phyloP scores from a whole-genome alignment of 345 rosid genomes.

The Eucalyptus camaldulensis region DNA sequence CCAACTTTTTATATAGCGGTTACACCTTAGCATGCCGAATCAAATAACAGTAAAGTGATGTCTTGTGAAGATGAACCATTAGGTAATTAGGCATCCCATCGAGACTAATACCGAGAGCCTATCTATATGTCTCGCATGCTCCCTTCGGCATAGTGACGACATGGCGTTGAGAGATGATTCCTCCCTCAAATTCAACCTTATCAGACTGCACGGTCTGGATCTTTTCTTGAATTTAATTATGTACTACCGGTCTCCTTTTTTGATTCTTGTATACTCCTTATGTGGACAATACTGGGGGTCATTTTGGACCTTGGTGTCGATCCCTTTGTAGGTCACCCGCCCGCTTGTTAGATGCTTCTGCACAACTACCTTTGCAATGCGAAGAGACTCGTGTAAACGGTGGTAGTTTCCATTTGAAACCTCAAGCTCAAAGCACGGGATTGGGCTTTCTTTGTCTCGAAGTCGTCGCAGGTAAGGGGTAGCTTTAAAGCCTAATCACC shows the following conservation, averaged over 20 bases:
- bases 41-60: neutral
- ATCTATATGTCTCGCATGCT: neutral
- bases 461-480: neutral
- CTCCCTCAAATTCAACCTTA: neutral
- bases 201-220: neutral
- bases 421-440: neutral
- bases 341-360: neutral
- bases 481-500: neutral
- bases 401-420: neutral
- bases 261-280: neutral
- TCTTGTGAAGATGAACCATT: neutral
- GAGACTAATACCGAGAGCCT: neutral
- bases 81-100: neutral
- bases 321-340: neutral
- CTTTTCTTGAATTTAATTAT: neutral
- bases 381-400: neutral
- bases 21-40: neutral
- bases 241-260: neutral
- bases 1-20: neutral
- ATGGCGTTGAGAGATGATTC: neutral
- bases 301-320: neutral
- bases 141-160: neutral
- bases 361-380: neutral
- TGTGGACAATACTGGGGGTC: neutral
- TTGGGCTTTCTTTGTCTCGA: neutral